These are phyloP conservation scores for Magnusiomyces sp. DNA, from an alignment of 1,139 yeast genomes.

Conservation along the genomic window DNA sequence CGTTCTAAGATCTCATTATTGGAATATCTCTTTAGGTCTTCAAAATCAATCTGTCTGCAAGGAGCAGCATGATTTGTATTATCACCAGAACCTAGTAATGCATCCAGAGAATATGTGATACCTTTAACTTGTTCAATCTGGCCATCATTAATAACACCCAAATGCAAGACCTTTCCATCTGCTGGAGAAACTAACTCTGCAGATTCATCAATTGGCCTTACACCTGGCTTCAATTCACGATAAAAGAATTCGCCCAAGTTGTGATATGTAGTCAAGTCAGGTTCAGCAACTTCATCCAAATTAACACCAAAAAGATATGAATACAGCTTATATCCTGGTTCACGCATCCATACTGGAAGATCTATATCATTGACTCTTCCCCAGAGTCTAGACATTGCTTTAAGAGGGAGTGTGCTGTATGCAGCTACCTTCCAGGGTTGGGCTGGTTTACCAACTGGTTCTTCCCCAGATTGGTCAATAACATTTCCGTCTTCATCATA, in stretches of 20 bases:
- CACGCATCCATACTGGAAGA: slow-evolving; percentile 82
- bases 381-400: slow-evolving; percentile 89
- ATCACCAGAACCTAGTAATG: slow-evolving; percentile 57
- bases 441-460: slow-evolving; percentile 46
- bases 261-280: slow-evolving; percentile 61
- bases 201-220: slow-evolving; percentile 60
- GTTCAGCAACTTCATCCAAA: slow-evolving; percentile 79
- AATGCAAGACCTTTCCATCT: slow-evolving; percentile 82
- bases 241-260: slow-evolving; percentile 90
- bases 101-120: slow-evolving; percentile 83
- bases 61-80: slow-evolving; percentile 50
- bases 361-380: slow-evolving; percentile 79
- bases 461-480: slow-evolving; percentile 11
- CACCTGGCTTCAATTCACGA: slow-evolving; percentile 69
- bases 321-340: slow-evolving; percentile 72
- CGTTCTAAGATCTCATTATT: slow-evolving; percentile 35
- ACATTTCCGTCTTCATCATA: neutral
- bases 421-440: slow-evolving; percentile 85
- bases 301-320: slow-evolving; percentile 80
- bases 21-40: slow-evolving; percentile 5
- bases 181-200: slow-evolving; percentile 75
- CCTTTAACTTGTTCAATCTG: slow-evolving; percentile 97
- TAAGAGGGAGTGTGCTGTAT: slow-evolving; percentile 83
- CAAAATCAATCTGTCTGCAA: slow-evolving; percentile 44
- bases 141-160: slow-evolving; percentile 73